Evolutionary conservation across 139 green algal species (phyloP), one percentile per base, ranked within the genome.

Genomic region (Tetraselmis striata): DNA sequence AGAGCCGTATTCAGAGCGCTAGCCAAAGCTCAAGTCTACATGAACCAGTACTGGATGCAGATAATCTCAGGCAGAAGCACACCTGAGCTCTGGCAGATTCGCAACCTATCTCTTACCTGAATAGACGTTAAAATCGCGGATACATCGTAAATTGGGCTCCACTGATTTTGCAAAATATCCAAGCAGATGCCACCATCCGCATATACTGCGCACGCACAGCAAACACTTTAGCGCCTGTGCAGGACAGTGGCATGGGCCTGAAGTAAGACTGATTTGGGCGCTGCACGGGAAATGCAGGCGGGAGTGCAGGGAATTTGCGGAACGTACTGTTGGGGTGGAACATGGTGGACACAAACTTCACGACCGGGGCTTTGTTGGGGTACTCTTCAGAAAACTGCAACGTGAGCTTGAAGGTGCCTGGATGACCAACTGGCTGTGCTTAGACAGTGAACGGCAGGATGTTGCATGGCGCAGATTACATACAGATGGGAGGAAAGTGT

Each of bases 141-240:
- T 0, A 98, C 95, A 79, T 99, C 96, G 80, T 99, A 99, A 85
- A 99, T 98, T n/a, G 97, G 96, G 82, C 91, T 97, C 97, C 97
- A 99, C 88, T 98, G 92, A 79, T 99, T 99, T 80, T 99, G 97
- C 28, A 99, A 83, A 78, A 99, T 99, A 89, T 99, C 97, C 32
- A 99, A 76, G 87, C 97, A 99, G 45, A 99, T 99, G 80, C 88
- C 90, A 1, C 97, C 97, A 83, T 99, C 96, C 1, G 90, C 90
- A 79, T 98, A 98, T 23, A 98, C 94, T 97, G 91, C 87, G 86
- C 2, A 79, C 45, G 45, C 5, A 18, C 28, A 67, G 67, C 27
- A 23, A n/a, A 79, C 45, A 79, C 45, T n/a, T n/a, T n/a, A n/a
- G n/a, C n/a, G n/a, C n/a, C n/a, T n/a, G n/a, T n/a, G n/a, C n/a